A percentile compares a stretch with the other conserved stretches of the same genome.
Evolutionary conservation across 371 early-diverging fungal genomes (phyloP).

Genomic region (Apophysomyces elegans): DNA sequence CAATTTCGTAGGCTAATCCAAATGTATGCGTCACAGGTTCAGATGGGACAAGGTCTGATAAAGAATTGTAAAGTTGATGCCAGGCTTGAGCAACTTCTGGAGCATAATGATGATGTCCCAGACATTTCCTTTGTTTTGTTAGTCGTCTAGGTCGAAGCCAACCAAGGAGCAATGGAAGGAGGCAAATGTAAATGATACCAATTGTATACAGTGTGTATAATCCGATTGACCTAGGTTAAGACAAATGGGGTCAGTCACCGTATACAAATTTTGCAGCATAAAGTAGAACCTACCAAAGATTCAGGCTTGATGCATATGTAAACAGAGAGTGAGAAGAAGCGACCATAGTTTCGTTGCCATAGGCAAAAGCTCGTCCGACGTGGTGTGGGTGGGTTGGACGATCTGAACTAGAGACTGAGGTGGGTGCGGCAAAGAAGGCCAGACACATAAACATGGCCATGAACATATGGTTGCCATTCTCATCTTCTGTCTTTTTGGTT

Average conservation of each 20-base stretch:
- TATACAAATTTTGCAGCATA: background rate
- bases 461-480: constrained; percentile 14
- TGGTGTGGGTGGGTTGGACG: background rate
- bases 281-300: background rate
- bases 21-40: background rate
- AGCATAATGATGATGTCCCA: constrained; percentile 37
- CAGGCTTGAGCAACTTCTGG: constrained; percentile 33
- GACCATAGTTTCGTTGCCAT: background rate
- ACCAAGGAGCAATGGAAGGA: constrained; percentile 29
- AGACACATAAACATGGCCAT: constrained; percentile 7
- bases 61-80: constrained; percentile 26
- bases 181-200: constrained; percentile 31
- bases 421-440: constrained; percentile 1
- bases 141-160: constrained; percentile 33
- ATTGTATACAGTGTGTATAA: constrained; percentile 19
- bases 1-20: constrained; percentile 14
- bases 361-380: background rate
- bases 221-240: background rate
- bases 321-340: background rate
- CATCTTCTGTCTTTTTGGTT: constrained; percentile 9
- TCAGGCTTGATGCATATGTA: background rate
- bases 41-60: constrained; percentile 6
- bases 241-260: background rate
- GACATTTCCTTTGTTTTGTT: constrained; percentile 14
- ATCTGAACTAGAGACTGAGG: background rate